Base-by-base conservation (phyloP, 2,329 filamentous ascomycete genomes). In the Sporothrix globosa region DNA sequence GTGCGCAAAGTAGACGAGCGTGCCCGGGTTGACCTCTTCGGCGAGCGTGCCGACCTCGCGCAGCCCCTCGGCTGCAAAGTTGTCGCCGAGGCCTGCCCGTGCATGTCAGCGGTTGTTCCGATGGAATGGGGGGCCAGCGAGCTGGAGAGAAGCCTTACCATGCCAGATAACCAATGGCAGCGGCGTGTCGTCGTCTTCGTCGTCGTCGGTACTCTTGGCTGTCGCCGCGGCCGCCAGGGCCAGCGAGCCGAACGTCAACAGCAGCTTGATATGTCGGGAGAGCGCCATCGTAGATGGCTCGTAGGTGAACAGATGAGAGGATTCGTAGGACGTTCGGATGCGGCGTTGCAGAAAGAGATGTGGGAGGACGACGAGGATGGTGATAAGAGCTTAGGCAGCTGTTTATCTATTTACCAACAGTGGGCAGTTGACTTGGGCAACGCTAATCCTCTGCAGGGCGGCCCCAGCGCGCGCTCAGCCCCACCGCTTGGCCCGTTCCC, bases 141-240 rank as follows among this genome's bases (percentile, higher is more conserved):
- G 21, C 44, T 13, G 24, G 10, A 61, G 48, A 44, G 53, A 54
- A 44, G 24, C 30, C 77, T 63, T 73, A 81, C 80, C 96, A 80
- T 99, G 96, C 96, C 96, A 99, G 81, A 99, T 92, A 72, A 99
- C 86, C 48, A 99, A 85, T 0, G 96, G 96, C 41, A 97, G 86
- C 3, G 92, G 93, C n/a, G 86, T 89, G 74, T 89, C 86, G 77
- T 85, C 80, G 65, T 82, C 76, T 39, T 81, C 80, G 73, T 79
- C 73, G 19, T 70, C 54, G 39, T 41, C 60, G 10, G 50, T 50
- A 9, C 65, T 61, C 13, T 41, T 34, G 14, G 21, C 24, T 10
- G 74, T 71, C 46, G 78, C 74, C 52, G 79, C 79, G n/a, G 80
- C 76, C 30, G 78, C 74, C 69, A 77, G 75, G 65, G 81, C 74